Percentiles rank a stretch among this genome's conserved stretches.
These are phyloP conservation scores for Aspergillus luchuensis DNA, from an alignment of 2,329 filamentous ascomycete species.

Conservation along the genomic window DNA sequence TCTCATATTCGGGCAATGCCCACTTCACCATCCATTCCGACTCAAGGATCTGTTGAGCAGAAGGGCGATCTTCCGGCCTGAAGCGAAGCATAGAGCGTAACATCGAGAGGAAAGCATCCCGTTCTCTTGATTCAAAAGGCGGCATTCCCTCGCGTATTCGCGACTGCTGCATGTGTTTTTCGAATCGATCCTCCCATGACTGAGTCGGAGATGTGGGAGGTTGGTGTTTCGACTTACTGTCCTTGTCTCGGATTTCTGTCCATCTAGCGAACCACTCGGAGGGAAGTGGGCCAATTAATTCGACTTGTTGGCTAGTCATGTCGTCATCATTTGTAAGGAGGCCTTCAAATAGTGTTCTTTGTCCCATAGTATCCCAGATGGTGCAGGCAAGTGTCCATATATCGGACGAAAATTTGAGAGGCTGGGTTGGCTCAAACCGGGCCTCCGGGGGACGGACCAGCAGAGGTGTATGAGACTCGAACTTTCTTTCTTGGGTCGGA, in stretches of 20 bases:
- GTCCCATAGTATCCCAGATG: too few relatives aligned
- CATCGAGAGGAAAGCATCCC: conserved; percentile 24
- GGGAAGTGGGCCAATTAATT: conserved; percentile 29
- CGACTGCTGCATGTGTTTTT: conserved; percentile 22
- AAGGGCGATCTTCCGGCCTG: conserved; percentile 20
- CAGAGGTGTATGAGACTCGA: conserved; percentile 24
- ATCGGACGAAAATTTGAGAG: too few relatives aligned
- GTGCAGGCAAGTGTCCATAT: too few relatives aligned
- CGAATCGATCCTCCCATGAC: conserved; percentile 18
- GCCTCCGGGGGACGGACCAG: conserved; percentile 36
- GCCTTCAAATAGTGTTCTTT: conserved; percentile 25
- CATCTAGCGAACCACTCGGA: conserved; percentile 28
- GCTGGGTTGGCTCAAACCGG: too few relatives aligned
- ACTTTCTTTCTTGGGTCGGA: conserved; percentile 16
- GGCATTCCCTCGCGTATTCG: conserved; percentile 15
- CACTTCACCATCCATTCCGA: conserved; percentile 31
- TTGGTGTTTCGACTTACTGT: neutral
- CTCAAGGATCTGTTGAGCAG: conserved; percentile 23
- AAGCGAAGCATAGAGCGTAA: conserved; percentile 28
- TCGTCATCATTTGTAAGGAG: conserved; percentile 27
- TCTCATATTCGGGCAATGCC: conserved; percentile 24
- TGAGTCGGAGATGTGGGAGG: neutral
- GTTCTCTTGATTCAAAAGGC: conserved; percentile 18
- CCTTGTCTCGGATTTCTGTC: conserved; percentile 14
- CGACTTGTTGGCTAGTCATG: conserved; percentile 31